Base-by-base conservation (phyloP, 2,329 filamentous ascomycete species). In the Hypoxylon sp. region DNA sequence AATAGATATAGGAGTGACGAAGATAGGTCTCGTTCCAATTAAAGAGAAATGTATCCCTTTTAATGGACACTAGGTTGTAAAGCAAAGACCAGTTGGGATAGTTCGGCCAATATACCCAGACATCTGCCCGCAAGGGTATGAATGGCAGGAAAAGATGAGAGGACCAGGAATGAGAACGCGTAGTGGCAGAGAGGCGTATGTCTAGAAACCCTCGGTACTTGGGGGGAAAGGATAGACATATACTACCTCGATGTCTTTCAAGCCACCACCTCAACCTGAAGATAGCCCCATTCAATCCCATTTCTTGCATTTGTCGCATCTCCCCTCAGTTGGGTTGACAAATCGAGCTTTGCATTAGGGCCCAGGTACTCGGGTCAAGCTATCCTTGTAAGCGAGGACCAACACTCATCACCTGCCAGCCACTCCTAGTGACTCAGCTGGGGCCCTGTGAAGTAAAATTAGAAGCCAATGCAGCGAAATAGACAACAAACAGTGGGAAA, bases 161-260 rank as follows among this genome's bases (percentile, higher is more conserved):
- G 65, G 67, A 58, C 44, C 37, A 75, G 75, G 76, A 78, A 77
- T 78, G 76, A 70, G 66, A 64, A 69, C 69, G 72, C 71, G 66
- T 69, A 68, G 63, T 62, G 69, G 67, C 61, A 66, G 60, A 68
- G 62, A 65, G 64, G 64, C 61, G 66, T 62, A 61, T 69, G 52
- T 63, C 53, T 71, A 60, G 54, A 67, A 69, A 53, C 33, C 42
- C 52, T 59, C 60, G 58, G 63, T 66, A 67, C 69, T 50, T 64
- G 47, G 66, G 66, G 66, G 63, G 17, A 59, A 67, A 65, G 57
- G 70, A 67, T 70, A 61, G 60, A 58, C 64, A 67, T 53, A 53
- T 54, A 59, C 57, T 63, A 65, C 46, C 35, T 62, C 62, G 54
- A 68, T 74, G 70, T 73, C 73, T 73, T 44, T 67, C 70, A 76